Evolutionary conservation across 116 monocot species (phyloP).

Genomic region (Trichopus zeylanicus): DNA sequence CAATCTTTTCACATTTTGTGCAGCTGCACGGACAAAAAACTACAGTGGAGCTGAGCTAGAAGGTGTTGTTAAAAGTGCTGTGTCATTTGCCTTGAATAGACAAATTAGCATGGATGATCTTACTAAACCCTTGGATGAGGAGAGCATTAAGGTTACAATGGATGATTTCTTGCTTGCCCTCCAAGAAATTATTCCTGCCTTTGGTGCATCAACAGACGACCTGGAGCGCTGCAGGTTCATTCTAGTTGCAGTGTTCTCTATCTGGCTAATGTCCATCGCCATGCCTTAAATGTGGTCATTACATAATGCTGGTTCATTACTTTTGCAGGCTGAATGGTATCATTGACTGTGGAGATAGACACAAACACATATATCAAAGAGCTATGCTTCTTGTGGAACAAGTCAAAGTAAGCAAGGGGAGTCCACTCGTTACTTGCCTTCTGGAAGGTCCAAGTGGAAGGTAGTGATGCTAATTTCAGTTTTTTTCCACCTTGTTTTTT

Average conservation of each 20-base stretch:
- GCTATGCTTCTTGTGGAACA: slow-evolving; percentile 93
- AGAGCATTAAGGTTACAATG: slow-evolving; percentile 93
- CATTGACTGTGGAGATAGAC: slow-evolving; percentile 80
- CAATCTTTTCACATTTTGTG: not conserved
- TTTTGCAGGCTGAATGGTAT: slow-evolving; percentile 74
- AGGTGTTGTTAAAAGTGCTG: slow-evolving; percentile 98
- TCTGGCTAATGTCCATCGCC: not conserved
- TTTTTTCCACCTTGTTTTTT: too few relatives aligned
- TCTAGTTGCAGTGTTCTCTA: not conserved
- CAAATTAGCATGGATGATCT: slow-evolving; percentile 94
- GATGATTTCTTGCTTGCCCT: slow-evolving; percentile 81
- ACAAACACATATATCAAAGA: slow-evolving; percentile 66
- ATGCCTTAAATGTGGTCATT: not conserved
- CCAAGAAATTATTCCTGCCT: slow-evolving; percentile 78
- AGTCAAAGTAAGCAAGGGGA: slow-evolving; percentile 90
- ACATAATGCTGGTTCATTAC: not conserved
- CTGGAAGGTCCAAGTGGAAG: slow-evolving; percentile 90
- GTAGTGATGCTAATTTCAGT: slow-evolving; percentile 19
- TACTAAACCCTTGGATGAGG: slow-evolving; percentile 79
- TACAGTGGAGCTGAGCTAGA: slow-evolving; percentile 97
- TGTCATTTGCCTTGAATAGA: slow-evolving; percentile 86
- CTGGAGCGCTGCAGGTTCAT: slow-evolving; percentile 82
- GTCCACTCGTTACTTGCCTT: slow-evolving; percentile 95
- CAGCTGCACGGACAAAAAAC: slow-evolving; percentile 95
- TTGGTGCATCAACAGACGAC: slow-evolving; percentile 91